Conservation (phyloP, 805 yeast species). For the Yamadazyma ubonensis region DNA sequence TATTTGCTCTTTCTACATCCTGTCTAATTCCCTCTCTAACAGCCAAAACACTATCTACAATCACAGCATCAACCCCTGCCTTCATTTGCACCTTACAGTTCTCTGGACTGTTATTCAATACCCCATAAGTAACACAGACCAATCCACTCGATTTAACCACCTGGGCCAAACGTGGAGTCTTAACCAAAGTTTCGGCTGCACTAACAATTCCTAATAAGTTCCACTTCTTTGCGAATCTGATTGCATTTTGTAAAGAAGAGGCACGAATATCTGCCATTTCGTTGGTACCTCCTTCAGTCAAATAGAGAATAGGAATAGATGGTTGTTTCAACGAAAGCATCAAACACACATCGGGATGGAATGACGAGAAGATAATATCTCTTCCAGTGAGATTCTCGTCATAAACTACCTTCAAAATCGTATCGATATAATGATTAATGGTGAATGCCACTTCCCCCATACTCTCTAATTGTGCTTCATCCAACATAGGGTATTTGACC, state of each 20-base stretch:
- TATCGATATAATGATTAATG: constrained; percentile 84
- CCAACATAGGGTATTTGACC: constrained; percentile 92
- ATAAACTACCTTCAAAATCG: constrained; percentile 75
- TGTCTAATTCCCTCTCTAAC: constrained; percentile 75
- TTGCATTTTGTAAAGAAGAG: constrained; percentile 83
- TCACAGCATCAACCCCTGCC: constrained; percentile 98
- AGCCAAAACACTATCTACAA: constrained; percentile 90
- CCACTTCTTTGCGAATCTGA: constrained; percentile 89
- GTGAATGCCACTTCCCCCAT: constrained; percentile 84
- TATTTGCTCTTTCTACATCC: constrained; percentile 22
- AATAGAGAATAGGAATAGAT: constrained; percentile 81
- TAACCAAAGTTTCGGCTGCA: constrained; percentile 82
- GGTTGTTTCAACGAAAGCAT: constrained; percentile 90
- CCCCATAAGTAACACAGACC: constrained; percentile 92
- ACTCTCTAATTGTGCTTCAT: constrained; percentile 85
- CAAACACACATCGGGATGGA: constrained; percentile 91
- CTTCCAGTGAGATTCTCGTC: constrained; percentile 72
- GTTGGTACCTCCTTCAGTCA: constrained; percentile 85
- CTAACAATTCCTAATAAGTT: constrained; percentile 87
- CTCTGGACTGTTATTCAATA: constrained; percentile 78
- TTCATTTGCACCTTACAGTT: constrained; percentile 81
- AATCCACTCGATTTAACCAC: constrained; percentile 91
- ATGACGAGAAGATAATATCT: constrained; percentile 86
- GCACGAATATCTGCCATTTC: constrained; percentile 91
- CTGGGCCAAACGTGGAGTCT: constrained; percentile 83